Evolutionary conservation across 495 filamentous ascomycete genomes (phyloP), one percentile per base, ranked within the genome.

Genomic region (Daldinia decipiens): DNA sequence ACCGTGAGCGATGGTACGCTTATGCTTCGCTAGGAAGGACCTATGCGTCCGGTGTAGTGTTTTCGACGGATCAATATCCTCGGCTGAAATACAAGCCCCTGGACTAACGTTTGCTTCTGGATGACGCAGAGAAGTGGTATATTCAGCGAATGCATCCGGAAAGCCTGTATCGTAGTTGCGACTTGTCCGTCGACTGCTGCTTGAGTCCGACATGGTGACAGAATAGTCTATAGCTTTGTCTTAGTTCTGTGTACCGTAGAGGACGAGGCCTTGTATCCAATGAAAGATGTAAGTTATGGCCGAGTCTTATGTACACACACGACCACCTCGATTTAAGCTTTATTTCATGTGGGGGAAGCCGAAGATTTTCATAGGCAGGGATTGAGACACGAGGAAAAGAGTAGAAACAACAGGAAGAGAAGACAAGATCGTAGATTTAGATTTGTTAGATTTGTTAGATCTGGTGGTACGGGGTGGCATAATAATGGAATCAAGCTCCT

Each of bases 151-250:
- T 1, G 73, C 74, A 43, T 75, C 75, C 29, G 73, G 75, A 26
- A 77, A 77, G 21, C 75, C 75, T 34, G 75, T 77, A 29, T 75
- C 68, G 58, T 76, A 72, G 36, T 72, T 60, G 15, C 70, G 70
- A 50, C 70, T 75, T 24, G 75, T 45, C 12, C 60, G 73, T 43
- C 75, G 70, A 50, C 63, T 77, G 59, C 70, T 50, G 53, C 65
- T 75, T 12, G 62, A 45, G 62, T 52, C 67, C n/a, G 75, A 77
- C 75, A 75, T 75, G 17, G 56, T 53, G 59, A 59, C 21, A 36
- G 15, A 9, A 24, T 55, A 19, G 27, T 64, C 50, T 70, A 27
- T 59, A 27, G 17, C 17, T 38, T 52, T 57, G 38, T 57, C 55
- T 71, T 71, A 65, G 61, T 38, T 53, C 17, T 52, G 17, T 24